These are phyloP conservation scores for Penicillium mononematosum DNA, from an alignment of 495 filamentous ascomycete genomes.

Conservation along the genomic window DNA sequence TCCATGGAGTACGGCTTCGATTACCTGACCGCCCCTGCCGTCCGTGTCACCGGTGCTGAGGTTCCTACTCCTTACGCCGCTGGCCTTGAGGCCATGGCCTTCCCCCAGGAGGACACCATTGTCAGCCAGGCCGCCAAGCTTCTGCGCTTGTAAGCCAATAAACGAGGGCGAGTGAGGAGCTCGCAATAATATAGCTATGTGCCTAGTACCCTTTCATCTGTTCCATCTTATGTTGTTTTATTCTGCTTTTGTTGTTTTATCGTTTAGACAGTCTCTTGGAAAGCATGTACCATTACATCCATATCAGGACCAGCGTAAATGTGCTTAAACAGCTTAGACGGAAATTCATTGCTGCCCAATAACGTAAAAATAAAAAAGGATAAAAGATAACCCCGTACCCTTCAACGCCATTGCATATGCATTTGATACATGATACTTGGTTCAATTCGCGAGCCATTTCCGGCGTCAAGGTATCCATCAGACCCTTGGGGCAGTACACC, in stretches of 20 bases:
- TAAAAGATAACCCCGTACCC: background rate
- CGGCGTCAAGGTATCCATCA: constrained; percentile 5
- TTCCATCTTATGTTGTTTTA: constrained; percentile 30
- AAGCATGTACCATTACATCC: constrained; percentile 43
- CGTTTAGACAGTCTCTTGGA: constrained; percentile 32
- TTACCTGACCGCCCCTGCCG: constrained; percentile 89
- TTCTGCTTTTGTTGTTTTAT: constrained; percentile 24
- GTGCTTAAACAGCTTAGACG: constrained; percentile 11
- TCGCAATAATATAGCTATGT: constrained; percentile 35
- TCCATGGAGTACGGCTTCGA: constrained; percentile 98
- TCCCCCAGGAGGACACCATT: constrained; percentile 84
- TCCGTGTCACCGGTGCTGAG: constrained; percentile 91
- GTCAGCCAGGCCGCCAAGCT: constrained; percentile 80
- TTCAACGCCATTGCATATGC: background rate
- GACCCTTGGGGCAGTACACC: constrained; percentile 33
- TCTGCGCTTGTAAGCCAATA: constrained; percentile 62
- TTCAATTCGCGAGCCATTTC: background rate
- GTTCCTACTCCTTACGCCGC: constrained; percentile 92
- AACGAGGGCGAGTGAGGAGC: constrained; percentile 17
- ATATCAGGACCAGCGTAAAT: constrained; percentile 21
- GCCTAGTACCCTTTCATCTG: constrained; percentile 37
- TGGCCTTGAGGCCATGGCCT: constrained; percentile 85
- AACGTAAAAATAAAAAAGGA: background rate
- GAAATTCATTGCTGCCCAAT: constrained; percentile 2
- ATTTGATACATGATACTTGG: background rate